Base-by-base conservation (phyloP, 1,284 basidiomycete species). In the Ustilago loliicola region DNA sequence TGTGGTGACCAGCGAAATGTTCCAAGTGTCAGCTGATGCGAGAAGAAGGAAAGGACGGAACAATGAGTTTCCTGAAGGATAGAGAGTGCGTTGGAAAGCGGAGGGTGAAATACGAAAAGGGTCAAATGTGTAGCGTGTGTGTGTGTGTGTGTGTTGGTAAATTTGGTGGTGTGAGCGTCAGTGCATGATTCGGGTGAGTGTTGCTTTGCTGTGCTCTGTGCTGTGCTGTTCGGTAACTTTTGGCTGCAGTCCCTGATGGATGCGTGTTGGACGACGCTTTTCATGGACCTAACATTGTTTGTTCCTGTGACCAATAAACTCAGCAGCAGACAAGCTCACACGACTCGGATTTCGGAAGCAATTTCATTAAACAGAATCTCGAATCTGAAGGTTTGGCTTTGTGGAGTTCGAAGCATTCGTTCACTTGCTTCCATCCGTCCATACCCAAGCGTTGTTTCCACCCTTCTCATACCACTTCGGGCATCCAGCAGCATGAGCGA, bases 401-500 rank as follows among this genome's bases (percentile, higher is more conserved):
- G 48, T 50, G 48, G 48, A 50, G 34, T 27, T 38, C n/a, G 36
- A 40, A 21, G 5, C 25, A 9, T 25, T 38, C 32, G 3, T 13
- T 40, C 34, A 27, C 40, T 27, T 23, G 3, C 25, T 57, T 57
- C 27, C 55, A 42, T 30, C 23, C 55, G 10, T 57, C 38, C 29
- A 23, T 13, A 30, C 9, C 36, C 27, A 17, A 52, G 50, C 50
- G 23, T 52, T 17, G 50, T 42, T 60, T 57, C 21, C 65, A 32
- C 57, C 53, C 47, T 50, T 54, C 29, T 36, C 34, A 13, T 11
- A 36, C 23, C 38, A 4, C 0, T 25, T 17, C 7, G 4, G 8
- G 13, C 56, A 32, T 23, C n/a, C 27, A 42, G 2, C 21, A 66
- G n/a, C 30, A 75, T 75, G 72, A 75, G 73, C 53, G 68, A 70